Percentiles rank a stretch among this genome's conserved stretches.
These are phyloP conservation scores for Cylindrodendrum hubeiense DNA, from an alignment of 2,329 filamentous ascomycete species.

Conservation along the genomic window DNA sequence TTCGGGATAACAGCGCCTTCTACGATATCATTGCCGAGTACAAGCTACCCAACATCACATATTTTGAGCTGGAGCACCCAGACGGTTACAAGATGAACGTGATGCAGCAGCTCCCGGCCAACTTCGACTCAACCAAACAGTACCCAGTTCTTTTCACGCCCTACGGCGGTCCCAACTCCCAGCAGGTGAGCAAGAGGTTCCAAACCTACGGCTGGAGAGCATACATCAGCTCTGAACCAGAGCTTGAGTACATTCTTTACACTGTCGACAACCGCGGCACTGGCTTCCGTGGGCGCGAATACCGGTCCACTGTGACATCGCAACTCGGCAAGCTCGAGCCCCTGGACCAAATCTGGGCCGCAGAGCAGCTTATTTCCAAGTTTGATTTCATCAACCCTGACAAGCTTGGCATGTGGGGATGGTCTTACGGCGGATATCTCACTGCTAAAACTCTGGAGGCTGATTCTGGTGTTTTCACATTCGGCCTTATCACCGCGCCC, in stretches of 20 bases:
- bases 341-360: constrained; percentile 76
- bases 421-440: constrained; percentile 77
- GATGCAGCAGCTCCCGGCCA: constrained; percentile 73
- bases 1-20: constrained; percentile 71
- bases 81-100: constrained; percentile 73
- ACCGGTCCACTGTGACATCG: constrained; percentile 68
- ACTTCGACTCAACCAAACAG: constrained; percentile 72
- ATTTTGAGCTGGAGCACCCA: constrained; percentile 72
- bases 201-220: constrained; percentile 67
- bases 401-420: constrained; percentile 76
- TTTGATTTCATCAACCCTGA: constrained; percentile 67
- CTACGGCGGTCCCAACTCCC: constrained; percentile 76
- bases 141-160: constrained; percentile 77
- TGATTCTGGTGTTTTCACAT: constrained; percentile 70
- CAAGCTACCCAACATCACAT: constrained; percentile 73
- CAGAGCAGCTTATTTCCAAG: constrained; percentile 63
- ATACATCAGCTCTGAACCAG: constrained; percentile 75
- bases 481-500: constrained; percentile 74
- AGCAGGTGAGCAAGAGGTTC: constrained; percentile 70
- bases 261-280: constrained; percentile 78
- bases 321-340: constrained; percentile 74
- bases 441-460: constrained; percentile 75
- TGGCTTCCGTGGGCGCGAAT: constrained; percentile 72
- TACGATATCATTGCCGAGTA: constrained; percentile 69
- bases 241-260: constrained; percentile 76